Base-by-base conservation (phyloP, 208 protist genomes). In the Leptomonas seymouri region DNA sequence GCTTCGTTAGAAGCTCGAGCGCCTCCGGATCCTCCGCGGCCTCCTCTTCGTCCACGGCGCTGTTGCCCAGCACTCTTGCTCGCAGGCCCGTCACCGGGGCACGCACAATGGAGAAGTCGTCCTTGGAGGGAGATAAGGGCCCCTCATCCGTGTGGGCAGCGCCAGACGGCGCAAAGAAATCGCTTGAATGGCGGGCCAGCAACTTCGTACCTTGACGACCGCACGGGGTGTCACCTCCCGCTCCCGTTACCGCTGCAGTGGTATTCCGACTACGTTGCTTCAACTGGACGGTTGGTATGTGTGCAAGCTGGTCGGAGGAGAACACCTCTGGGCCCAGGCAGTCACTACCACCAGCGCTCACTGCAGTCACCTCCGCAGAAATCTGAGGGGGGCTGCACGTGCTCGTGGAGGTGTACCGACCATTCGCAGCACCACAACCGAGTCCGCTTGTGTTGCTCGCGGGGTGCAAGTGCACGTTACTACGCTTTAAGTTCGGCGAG, bases 21-120 rank as follows among this genome's bases (percentile, higher is more conserved):
- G 45, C 62, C 48, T 77, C 71, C 28, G 71, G 64, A n/a, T 71
- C 50, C 55, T 77, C 71, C 48, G 64, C 71, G 36, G 57, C 64
- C 18, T 77, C 71, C 41, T 77, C 63, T 28, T 77, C 71, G 28
- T 77, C 71, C 41, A 71, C 57, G 27, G 57, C 46, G 57, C 23
- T 42, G 71, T 71, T 71, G 42, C 71, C 71, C 9, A 77, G 64
- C 20, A 77, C 41, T 49, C 67, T 71, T 16, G 71, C 71, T 1
- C 63, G 55, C 57, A 77, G 64, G 16, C 71, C 71, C 0, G 71
- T 49, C 25, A 77, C 67, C 4, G 71, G 71, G 1, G 71, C 64
- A 6, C 64, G 71, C 57, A 77, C 71, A 6, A 71, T 61, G 41
- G 67, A 59, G 36, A 71, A 69, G n/a, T 67, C 64, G 49, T 58